Base-by-base conservation (phyloP, 2,329 filamentous ascomycete genomes). In the Hymenoscyphus fructigenus region DNA sequence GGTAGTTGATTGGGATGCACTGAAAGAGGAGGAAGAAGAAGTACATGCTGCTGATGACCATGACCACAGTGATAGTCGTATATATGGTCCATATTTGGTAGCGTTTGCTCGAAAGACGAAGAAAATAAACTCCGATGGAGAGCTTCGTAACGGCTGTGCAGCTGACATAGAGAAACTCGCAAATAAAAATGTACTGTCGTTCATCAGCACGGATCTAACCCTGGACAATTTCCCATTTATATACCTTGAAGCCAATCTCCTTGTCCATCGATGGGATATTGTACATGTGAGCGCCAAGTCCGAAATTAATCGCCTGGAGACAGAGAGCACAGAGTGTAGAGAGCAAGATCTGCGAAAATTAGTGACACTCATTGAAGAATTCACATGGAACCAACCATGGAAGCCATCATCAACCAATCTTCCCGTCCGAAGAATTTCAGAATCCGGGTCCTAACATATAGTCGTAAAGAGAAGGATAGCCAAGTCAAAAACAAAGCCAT, bases 401-500 rank as follows among this genome's bases (percentile, higher is more conserved):
- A 67, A 59, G 69, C 69, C 50, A 73, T 20, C 2, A 72, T 73
- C 44, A 75, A 60, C 71, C 72, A 74, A 66, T 76, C 74, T 26
- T 76, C 74, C 15, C 68, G 64, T 2, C 74, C 74, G 32, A 75
- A 61, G 57, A 71, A 73, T 65, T 72, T 74, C 47, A 73, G 63
- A 38, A 75, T 70, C 7, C 65, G 53, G 10, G 69, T 56, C n/a
- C 74, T 67, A 20, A 74, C 72, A 64, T 75, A 75, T 53, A 72
- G 67, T 61, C 74, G 71, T 38, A 76, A 64, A 20, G 60, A 36
- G 12, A 72, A 67, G 2, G 72, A 70, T 36, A 76, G 67, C 62
- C 78, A 75, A 2, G 76, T 75, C 7, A 81, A 44, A 9, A 73
- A 65, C 20, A 81, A 53, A 36, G 80, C 78, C 20, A 75, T 73